Conservation (phyloP, 352 stramenopile species). For the Pythium volutum region DNA sequence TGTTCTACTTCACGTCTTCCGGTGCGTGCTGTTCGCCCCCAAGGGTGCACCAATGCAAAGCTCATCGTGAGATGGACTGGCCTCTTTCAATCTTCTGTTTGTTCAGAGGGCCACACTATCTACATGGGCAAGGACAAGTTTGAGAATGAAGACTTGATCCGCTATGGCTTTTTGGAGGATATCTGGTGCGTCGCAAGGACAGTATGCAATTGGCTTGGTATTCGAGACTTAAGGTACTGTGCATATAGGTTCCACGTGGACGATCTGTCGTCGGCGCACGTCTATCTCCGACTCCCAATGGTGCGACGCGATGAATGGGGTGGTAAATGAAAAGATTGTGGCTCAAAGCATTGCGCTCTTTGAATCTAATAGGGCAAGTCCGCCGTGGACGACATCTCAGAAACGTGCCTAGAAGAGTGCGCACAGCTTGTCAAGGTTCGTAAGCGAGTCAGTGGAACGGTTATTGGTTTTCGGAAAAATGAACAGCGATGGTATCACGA, state of each 20-base stretch:
- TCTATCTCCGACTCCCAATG: constrained; percentile 95
- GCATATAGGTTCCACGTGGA: constrained; percentile 96
- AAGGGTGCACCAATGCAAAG: not conserved
- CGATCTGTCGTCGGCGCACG: constrained; percentile 96
- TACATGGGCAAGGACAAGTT: constrained; percentile 99
- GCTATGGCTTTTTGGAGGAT: constrained; percentile 95
- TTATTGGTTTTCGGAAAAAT: not conserved
- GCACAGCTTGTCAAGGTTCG: constrained; percentile 90
- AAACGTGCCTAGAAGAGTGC: constrained; percentile 85
- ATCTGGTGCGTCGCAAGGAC: constrained; percentile 73
- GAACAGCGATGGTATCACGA: not conserved
- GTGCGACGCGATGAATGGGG: constrained; percentile 23
- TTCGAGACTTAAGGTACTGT: not conserved
- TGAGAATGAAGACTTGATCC: constrained; percentile 99
- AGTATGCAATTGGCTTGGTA: not conserved
- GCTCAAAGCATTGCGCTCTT: not conserved
- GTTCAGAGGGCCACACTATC: constrained; percentile 85
- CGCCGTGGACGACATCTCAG: constrained; percentile 74
- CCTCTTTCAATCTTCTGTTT: not conserved
- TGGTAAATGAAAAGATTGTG: not conserved
- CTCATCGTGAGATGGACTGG: not conserved
- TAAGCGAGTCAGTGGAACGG: not conserved
- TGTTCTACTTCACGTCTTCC: constrained; percentile 85
- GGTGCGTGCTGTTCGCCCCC: constrained; percentile 34
- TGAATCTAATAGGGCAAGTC: constrained; percentile 47